Evolutionary conservation across 1,284 basidiomycete genomes (phyloP), one percentile per base, ranked within the genome.

Genomic region (Pseudozyma hubeiensis): DNA sequence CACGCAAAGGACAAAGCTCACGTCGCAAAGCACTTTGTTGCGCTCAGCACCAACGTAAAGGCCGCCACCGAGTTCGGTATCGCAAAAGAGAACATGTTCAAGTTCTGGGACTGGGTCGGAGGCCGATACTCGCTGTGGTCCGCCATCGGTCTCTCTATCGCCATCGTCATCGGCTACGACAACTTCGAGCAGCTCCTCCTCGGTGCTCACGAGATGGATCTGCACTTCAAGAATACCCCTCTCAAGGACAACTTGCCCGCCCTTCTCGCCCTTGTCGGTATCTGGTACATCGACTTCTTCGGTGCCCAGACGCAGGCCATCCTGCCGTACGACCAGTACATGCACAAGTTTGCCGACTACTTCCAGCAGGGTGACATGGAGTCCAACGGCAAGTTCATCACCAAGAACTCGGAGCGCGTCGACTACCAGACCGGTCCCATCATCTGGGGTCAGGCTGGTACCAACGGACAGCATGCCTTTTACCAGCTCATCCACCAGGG

Each of bases 281-380:
- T 98, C 84, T 99, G 96, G 96, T 98, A 98, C 89, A 97, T 97
- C 85, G 92, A 98, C 87, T 98, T 98, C 86, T 97, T 94, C 85
- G 93, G 92, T 72, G 88, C 95, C 43, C 94, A 98, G 87, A 97
- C 96, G 1, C 93, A 97, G 81, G 93, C 92, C 7, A 89, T 99
- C 49, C 88, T 99, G 35, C 95, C 96, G 5, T 99, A 99, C 84
- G 97, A 99, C 86, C 96, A 99, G 86, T 99, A 99, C 87, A 87
- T 99, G 79, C 93, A 97, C 89, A 97, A 97, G 86, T 99, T 99
- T 84, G 96, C 96, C 59, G 96, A 98, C 87, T 99, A 99, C 88
- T 99, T 99, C 92, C 96, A 99, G 86, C 96, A 99, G 87, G 95
- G 95, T 48, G 96, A 99, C 86, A 99, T 99, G 96, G 96, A 99